Percentiles rank a stretch among this genome's conserved stretches.
Conservation (phyloP, 2,329 filamentous ascomycete genomes). For the Chrysoporthe austroafricana region DNA sequence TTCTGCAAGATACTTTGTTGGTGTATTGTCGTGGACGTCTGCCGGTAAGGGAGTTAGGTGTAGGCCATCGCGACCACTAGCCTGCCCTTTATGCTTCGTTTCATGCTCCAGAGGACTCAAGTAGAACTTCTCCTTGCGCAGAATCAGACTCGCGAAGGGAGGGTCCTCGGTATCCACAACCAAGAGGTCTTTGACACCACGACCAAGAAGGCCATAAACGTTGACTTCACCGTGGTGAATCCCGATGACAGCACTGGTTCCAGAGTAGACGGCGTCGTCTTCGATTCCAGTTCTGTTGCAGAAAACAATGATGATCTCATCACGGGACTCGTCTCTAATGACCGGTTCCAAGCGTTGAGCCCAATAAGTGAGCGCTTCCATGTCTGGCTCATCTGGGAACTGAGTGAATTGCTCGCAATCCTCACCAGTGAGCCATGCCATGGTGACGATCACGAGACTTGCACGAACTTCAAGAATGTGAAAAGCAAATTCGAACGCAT, state of each 20-base stretch:
- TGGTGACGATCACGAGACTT: slow-evolving; percentile 69
- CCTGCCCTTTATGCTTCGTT: neutral
- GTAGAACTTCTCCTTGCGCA: slow-evolving; percentile 26
- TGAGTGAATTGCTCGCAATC: slow-evolving; percentile 47
- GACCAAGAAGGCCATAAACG: slow-evolving; percentile 64
- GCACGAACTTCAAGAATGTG: slow-evolving; percentile 61
- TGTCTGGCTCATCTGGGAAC: slow-evolving; percentile 54
- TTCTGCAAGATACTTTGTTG: neutral
- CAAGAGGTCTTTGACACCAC: slow-evolving; percentile 62
- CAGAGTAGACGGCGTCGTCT: slow-evolving; percentile 61
- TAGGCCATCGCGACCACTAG: neutral
- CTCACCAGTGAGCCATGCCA: slow-evolving; percentile 71
- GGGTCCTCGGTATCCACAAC: slow-evolving; percentile 56
- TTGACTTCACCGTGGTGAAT: slow-evolving; percentile 61
- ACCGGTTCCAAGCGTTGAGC: slow-evolving; percentile 62
- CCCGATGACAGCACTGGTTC: slow-evolving; percentile 64
- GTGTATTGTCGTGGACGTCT: neutral
- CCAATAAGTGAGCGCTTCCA: slow-evolving; percentile 70
- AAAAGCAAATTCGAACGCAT: slow-evolving; percentile 54
- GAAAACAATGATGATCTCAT: slow-evolving; percentile 63
- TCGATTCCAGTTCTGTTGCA: slow-evolving; percentile 67
- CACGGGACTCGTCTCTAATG: slow-evolving; percentile 45
- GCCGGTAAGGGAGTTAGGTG: neutral
- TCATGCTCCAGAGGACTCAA: slow-evolving; percentile 3
- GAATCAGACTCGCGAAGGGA: slow-evolving; percentile 41